Evolutionary conservation across 768 basidiomycete species (phyloP).

Genomic region (Boletus sp.): DNA sequence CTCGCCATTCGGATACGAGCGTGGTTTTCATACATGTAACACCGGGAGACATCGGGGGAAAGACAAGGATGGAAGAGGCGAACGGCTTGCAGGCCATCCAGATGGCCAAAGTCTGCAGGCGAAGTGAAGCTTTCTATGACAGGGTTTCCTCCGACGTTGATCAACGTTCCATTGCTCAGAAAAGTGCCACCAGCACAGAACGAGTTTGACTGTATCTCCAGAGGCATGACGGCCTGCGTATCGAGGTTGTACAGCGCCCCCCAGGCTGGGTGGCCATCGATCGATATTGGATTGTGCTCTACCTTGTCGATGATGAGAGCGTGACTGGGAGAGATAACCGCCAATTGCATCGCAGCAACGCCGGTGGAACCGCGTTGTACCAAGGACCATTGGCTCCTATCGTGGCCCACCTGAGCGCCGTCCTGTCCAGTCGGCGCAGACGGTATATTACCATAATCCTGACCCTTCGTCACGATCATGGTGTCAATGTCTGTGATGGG

Average conservation of each 20-base stretch:
- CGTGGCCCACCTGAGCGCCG: background rate
- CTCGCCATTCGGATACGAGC: conserved; percentile 66
- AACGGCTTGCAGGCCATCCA: conserved; percentile 70
- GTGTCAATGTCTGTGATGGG: conserved; percentile 59
- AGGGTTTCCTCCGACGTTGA: conserved; percentile 82
- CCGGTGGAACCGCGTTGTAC: conserved; percentile 68
- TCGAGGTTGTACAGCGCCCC: conserved; percentile 69
- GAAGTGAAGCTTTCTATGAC: conserved; percentile 63
- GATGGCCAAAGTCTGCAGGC: conserved; percentile 72
- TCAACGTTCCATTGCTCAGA: conserved; percentile 69
- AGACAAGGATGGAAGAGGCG: conserved; percentile 71
- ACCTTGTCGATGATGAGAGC: conserved; percentile 81
- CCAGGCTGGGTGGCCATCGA: conserved; percentile 81
- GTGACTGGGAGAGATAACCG: conserved; percentile 64
- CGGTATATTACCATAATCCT: background rate
- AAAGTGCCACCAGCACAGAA: conserved; percentile 86
- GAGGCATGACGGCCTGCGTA: conserved; percentile 58
- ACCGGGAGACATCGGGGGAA: conserved; percentile 43
- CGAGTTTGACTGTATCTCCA: conserved; percentile 73
- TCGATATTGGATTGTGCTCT: conserved; percentile 76
- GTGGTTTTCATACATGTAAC: conserved; percentile 67
- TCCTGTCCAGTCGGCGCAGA: background rate
- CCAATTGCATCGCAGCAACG: conserved; percentile 76
- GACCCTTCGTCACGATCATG: conserved; percentile 58
- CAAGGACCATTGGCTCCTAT: conserved; percentile 49